phyloP scores from a whole-genome alignment of 2,329 filamentous ascomycete species.

The Hymenoscyphus albidus region DNA sequence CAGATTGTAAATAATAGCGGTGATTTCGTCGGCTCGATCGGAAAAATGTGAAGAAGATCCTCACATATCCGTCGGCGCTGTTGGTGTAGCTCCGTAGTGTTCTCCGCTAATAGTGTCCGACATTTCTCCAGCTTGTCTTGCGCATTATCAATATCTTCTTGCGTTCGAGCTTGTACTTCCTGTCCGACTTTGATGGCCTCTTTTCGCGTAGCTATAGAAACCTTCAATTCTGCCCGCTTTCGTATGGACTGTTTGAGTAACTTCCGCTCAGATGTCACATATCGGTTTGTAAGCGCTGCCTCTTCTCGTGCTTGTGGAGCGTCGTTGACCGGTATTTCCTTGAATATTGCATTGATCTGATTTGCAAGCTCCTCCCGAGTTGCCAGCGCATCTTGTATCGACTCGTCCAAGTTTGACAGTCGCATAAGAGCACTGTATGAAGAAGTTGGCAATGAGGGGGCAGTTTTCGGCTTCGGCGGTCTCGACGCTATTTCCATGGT shows the following conservation, averaged over 20 bases:
- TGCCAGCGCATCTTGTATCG: conserved; percentile 81
- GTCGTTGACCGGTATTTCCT: conserved; percentile 40
- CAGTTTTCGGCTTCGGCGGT: conserved; percentile 46
- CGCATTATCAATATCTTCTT: conserved; percentile 59
- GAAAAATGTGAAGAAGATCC: conserved; percentile 74
- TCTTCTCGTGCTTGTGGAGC: conserved; percentile 49
- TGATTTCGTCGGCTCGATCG: conserved; percentile 64
- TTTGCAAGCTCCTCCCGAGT: conserved; percentile 69
- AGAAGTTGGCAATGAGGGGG: conserved; percentile 57
- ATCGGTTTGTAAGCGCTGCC: conserved; percentile 46
- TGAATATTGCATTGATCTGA: conserved; percentile 67
- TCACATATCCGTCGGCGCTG: conserved; percentile 86
- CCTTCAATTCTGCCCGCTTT: conserved; percentile 62
- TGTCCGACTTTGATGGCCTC: conserved; percentile 65
- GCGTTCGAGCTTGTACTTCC: conserved; percentile 53
- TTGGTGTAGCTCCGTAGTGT: conserved; percentile 67
- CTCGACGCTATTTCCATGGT: conserved; percentile 62
- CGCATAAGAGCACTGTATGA: conserved; percentile 88
- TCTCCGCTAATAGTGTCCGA: conserved; percentile 50
- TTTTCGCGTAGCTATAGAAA: conserved; percentile 61
- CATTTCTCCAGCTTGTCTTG: conserved; percentile 55
- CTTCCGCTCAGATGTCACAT: conserved; percentile 61
- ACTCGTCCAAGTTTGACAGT: conserved; percentile 81
- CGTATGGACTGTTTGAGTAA: conserved; percentile 58
- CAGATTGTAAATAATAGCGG: conserved; percentile 82